Percentiles rank a stretch among this genome's conserved stretches.
phyloP scores from a whole-genome alignment of 2,329 filamentous ascomycete species.

The Sclerotinia nivalis region DNA sequence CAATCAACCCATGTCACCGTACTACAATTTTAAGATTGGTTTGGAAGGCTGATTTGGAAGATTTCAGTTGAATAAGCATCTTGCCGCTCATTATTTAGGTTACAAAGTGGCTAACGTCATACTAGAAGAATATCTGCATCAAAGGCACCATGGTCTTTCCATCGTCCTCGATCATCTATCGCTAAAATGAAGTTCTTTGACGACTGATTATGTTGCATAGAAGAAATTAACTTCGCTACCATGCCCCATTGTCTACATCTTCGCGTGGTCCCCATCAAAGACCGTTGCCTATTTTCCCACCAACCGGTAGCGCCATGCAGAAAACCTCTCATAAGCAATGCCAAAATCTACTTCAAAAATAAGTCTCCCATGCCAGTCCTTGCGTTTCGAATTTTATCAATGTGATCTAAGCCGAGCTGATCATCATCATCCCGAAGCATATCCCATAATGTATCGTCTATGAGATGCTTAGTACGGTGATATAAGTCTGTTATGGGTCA shows the following conservation, averaged over 20 bases:
- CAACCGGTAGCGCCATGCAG: slow-evolving; percentile 31
- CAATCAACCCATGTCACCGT: neutral
- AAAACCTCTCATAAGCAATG: slow-evolving; percentile 29
- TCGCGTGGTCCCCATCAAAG: slow-evolving; percentile 10
- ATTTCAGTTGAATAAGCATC: neutral
- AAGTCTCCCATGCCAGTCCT: slow-evolving; percentile 64
- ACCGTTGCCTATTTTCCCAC: slow-evolving; percentile 28
- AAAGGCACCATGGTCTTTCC: slow-evolving; percentile 6
- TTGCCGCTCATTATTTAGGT: neutral
- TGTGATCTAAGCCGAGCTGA: slow-evolving; percentile 64
- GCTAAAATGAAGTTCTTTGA: slow-evolving; percentile 18
- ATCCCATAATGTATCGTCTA: slow-evolving; percentile 62
- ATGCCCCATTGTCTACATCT: slow-evolving; percentile 23
- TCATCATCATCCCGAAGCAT: slow-evolving; percentile 57
- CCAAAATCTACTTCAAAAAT: slow-evolving; percentile 51
- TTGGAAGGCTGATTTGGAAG: neutral
- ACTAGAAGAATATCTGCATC: slow-evolving; percentile 19
- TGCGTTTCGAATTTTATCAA: slow-evolving; percentile 59
- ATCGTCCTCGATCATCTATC: slow-evolving; percentile 12
- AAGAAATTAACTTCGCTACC: slow-evolving; percentile 17
- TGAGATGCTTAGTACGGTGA: slow-evolving; percentile 7
- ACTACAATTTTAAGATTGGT: neutral
- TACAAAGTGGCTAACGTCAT: slow-evolving; percentile 16
- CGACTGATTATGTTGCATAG: slow-evolving; percentile 22
- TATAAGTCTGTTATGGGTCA: neutral